phyloP scores from a whole-genome alignment of 176 grass and related monocot species.

The Ananas comosus region DNA sequence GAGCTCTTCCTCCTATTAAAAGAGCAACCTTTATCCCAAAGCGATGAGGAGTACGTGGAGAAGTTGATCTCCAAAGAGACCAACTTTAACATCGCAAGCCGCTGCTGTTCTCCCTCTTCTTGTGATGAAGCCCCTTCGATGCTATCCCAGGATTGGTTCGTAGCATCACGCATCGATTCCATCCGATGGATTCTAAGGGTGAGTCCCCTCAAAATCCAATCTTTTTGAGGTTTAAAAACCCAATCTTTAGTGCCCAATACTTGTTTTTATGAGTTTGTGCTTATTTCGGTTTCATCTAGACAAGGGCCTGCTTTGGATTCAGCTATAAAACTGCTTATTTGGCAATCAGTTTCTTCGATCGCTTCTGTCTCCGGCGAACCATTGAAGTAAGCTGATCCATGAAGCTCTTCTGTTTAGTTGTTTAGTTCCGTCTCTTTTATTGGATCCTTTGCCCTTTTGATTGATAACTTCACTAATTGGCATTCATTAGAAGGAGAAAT shows the following conservation, averaged over 20 bases:
- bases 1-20: conserved; percentile 2
- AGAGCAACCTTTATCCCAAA: conserved; percentile 12
- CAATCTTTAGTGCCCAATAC: not conserved
- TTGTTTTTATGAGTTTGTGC: conserved; percentile 18
- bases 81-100: conserved; percentile 22
- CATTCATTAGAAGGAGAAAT: conserved; percentile 39
- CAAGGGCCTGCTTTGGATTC: conserved; percentile 54
- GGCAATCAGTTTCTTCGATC: conserved; percentile 69
- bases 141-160: conserved; percentile 40
- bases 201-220: conserved; percentile 7
- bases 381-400: conserved; percentile 45
- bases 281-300: conserved; percentile 33
- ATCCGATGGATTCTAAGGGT: conserved; percentile 71
- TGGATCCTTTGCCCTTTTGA: not conserved
- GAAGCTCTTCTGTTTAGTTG: not conserved
- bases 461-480: conserved; percentile 11
- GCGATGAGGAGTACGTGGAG: conserved; percentile 54
- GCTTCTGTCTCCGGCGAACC: conserved; percentile 53
- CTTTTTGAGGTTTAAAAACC: not conserved
- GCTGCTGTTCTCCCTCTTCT: conserved; percentile 7
- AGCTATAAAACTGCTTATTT: conserved; percentile 60
- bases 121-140: conserved; percentile 7
- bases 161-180: conserved; percentile 28
- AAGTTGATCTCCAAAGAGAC: conserved; percentile 61
- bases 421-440: too few relatives aligned